A percentile compares a stretch with the other conserved stretches of the same genome.
These are phyloP conservation scores for Pseudogymnoascus verrucosus DNA, from an alignment of 2,329 filamentous ascomycete genomes.

Conservation along the genomic window DNA sequence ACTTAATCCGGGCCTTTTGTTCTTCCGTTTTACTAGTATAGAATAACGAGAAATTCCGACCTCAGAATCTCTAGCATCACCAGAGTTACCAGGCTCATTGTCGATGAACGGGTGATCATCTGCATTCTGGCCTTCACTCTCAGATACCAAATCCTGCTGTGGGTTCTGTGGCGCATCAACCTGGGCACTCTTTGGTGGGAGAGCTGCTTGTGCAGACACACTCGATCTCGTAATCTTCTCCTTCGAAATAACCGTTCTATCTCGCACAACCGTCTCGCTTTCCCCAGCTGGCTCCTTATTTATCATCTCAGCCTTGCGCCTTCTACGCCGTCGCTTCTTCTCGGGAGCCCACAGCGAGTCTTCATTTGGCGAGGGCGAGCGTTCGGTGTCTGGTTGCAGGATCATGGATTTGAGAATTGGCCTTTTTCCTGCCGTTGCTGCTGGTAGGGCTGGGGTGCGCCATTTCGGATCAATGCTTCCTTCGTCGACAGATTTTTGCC, in stretches of 20 bases:
- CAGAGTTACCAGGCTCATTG: background rate
- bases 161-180: background rate
- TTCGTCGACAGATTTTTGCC: conserved; percentile 18
- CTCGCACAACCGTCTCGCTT: conserved; percentile 2
- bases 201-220: background rate
- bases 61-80: background rate
- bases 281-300: conserved; percentile 1
- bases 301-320: background rate
- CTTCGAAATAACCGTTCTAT: background rate
- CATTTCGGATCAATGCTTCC: conserved; percentile 21
- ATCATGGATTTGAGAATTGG: conserved; percentile 15
- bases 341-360: conserved; percentile 25
- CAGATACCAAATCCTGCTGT: background rate
- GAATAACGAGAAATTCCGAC: background rate
- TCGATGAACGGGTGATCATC: background rate
- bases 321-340: conserved; percentile 10
- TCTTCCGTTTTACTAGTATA: background rate
- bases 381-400: conserved; percentile 15
- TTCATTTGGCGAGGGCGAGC: conserved; percentile 20
- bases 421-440: conserved; percentile 11
- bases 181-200: background rate
- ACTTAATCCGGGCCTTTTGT: background rate
- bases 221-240: background rate
- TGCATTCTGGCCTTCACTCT: background rate
- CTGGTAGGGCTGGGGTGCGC: conserved; percentile 19